Evolutionary conservation across 129 eudicot genomes (phyloP), one percentile per base, ranked within the genome.

Genomic region (Kitagawia praeruptora): DNA sequence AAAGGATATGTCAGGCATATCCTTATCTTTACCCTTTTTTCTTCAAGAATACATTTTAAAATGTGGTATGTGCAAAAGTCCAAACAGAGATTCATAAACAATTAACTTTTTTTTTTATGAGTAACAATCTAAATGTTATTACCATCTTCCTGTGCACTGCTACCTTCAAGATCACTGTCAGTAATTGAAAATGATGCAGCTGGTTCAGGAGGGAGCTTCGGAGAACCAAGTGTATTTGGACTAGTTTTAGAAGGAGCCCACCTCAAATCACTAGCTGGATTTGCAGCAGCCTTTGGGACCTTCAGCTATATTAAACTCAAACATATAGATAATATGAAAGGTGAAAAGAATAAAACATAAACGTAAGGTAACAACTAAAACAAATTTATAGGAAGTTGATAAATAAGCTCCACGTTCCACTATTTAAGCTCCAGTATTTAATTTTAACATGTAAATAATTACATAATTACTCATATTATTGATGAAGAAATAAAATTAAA

Each of bases 91-190:
- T 66, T 53, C 74, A 21, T 27, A 56, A 54, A 8, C 18, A 56
- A 44, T 16, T 80, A 41, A 11, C 44, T n/a, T 16, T 21, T 31
- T 21, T 31, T 56, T 21, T 56, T 78, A 27, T 12, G 8, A 78
- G 23, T 40, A 42, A 80, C 48, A 75, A 38, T 41, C 42, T 28
- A 66, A 23, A 58, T 58, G 66, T 23, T n/a, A 85, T 23, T 58
- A 94, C 98, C 98, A 88, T 88, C 92, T 38, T 89, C 92, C 70
- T 70, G 81, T n/a, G 54, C 69, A 66, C 87, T 82, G 79, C 78
- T 82, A 74, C 88, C 88, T 83, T 87, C 97, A 48, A 87, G 88
- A 70, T 76, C 87, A 81, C 80, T 82, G 70, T 45, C 87, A 28
- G 34, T 75, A 45, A 40, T 13, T 28, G 90, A 78, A 44, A 77